phyloP scores from a whole-genome alignment of 2,329 filamentous ascomycete genomes.

The Dryadomyces quercus-mongolicae region DNA sequence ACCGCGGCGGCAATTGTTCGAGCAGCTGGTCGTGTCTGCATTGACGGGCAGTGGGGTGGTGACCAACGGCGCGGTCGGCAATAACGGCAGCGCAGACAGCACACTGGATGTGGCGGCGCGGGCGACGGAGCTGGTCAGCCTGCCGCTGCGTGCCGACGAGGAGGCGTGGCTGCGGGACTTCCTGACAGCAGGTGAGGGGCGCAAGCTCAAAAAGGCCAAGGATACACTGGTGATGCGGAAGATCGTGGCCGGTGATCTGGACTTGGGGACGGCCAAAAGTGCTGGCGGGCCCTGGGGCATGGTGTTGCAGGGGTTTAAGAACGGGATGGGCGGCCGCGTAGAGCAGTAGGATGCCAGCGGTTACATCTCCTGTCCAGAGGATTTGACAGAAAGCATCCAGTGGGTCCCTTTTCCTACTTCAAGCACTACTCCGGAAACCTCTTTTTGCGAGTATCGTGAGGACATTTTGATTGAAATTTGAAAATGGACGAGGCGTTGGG shows the following conservation, averaged over 20 bases:
- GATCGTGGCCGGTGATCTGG: constrained; percentile 54
- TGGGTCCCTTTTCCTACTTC: not conserved
- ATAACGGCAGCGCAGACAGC: not conserved
- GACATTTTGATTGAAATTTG: constrained; percentile 7
- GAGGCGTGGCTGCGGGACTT: constrained; percentile 64
- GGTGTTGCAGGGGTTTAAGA: constrained; percentile 38
- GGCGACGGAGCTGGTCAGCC: constrained; percentile 56
- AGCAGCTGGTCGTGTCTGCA: constrained; percentile 49
- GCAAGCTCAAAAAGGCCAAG: constrained; percentile 49
- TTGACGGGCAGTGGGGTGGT: constrained; percentile 22
- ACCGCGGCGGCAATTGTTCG: constrained; percentile 49
- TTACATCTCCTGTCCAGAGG: not conserved
- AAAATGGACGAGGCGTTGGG: not conserved
- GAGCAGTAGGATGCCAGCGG: constrained; percentile 8
- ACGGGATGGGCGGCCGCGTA: constrained; percentile 24
- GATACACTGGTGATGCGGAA: constrained; percentile 65
- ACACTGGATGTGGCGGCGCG: constrained; percentile 32
- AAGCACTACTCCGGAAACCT: not conserved
- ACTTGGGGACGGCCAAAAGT: constrained; percentile 28
- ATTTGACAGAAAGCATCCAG: not conserved
- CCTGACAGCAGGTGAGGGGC: constrained; percentile 52
- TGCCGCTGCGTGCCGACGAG: constrained; percentile 60
- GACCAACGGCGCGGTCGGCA: constrained; percentile 12
- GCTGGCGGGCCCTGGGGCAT: constrained; percentile 34
- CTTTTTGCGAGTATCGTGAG: constrained; percentile 5